Evolutionary conservation across 768 basidiomycete species (phyloP), one percentile per base, ranked within the genome.

Genomic region (Nidula microcarpa): DNA sequence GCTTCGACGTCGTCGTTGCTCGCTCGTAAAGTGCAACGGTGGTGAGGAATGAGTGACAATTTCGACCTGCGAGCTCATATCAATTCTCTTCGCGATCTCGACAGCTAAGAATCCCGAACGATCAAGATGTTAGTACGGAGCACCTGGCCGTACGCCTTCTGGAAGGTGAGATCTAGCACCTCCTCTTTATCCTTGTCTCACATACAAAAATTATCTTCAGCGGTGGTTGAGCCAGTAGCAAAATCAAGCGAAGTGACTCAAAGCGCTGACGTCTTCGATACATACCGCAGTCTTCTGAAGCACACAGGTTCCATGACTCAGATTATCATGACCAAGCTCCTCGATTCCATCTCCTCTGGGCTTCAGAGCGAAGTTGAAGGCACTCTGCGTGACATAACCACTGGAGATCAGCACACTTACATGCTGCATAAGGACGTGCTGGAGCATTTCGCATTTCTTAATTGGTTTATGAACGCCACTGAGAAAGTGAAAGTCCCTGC

Each of bases 361-460:
- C 79, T 94, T 51, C 77, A 77, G 44, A 68, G 82, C 2, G 86
- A 93, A 67, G 73, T 93, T 43, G 93, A 95, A 16, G 75, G 81
- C 17, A 84, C 90, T 3, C 62, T 78, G 33, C 79, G 78, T 50
- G 90, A 93, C 57, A 68, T 90, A 23, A 85, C 89, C 7, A 73
- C 80, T 5, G 90, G 87, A 30, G 82, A 87, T 47, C 80, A 85
- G 53, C 76, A 87, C 53, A 73, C 76, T 1, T 77, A 81, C 60
- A 68, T 78, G 57, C 62, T 74, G 0, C 93, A 94, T 67, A 90
- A 87, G 65, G 57, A 65, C 3, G 83, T 92, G 0, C 75, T 99
- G 55, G 97, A 98, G 67, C 86, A 90, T 77, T 98, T 92, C 66
- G 89, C 88, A 6, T 98, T 98, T 23, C 69, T 97, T n/a, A 79